phyloP scores from a whole-genome alignment of 2,329 filamentous ascomycete species.

The Cercospora sojina region DNA sequence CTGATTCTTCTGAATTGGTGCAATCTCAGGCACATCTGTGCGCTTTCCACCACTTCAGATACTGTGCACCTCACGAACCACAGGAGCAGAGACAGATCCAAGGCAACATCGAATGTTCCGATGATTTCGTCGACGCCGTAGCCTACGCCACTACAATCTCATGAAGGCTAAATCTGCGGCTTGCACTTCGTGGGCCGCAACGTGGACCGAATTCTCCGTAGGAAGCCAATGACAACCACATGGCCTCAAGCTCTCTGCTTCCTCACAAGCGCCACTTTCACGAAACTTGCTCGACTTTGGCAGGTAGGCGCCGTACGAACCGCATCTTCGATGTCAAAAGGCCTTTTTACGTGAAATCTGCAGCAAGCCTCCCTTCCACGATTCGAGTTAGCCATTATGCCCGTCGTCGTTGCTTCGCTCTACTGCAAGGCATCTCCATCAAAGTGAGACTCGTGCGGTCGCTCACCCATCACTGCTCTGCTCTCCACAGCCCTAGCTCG shows the following conservation, averaged over 20 bases:
- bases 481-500: not conserved
- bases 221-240: not conserved
- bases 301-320: not conserved
- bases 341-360: not conserved
- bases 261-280: not conserved
- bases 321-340: not conserved
- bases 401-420: not conserved
- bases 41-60: not conserved
- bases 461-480: not conserved
- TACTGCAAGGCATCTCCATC: not conserved
- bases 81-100: not conserved
- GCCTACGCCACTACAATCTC: not conserved
- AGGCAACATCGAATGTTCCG: not conserved
- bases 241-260: not conserved
- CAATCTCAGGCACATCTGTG: not conserved
- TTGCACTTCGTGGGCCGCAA: not conserved
- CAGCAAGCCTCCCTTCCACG: not conserved
- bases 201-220: not conserved
- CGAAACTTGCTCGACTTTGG: not conserved
- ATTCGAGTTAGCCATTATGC: not conserved
- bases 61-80: not conserved
- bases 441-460: not conserved
- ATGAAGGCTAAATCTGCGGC: not conserved
- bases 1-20: not conserved
- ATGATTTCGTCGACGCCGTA: not conserved